phyloP scores from a whole-genome alignment of 495 filamentous ascomycete species.

The Margaritispora aquatica region DNA sequence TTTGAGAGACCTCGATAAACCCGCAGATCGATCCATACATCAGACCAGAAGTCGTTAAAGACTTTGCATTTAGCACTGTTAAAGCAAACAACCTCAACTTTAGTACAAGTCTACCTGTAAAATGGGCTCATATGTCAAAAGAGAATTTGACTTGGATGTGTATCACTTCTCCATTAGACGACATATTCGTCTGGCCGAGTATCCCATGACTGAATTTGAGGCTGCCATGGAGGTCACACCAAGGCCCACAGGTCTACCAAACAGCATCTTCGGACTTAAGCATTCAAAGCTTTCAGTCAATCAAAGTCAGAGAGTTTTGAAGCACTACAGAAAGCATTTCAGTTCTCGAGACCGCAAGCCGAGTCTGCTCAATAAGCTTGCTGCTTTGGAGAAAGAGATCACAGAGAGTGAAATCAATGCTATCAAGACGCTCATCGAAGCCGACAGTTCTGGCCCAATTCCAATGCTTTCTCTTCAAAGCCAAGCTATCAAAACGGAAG shows the following conservation, averaged over 20 bases:
- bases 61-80: no score
- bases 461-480: neutral
- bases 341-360: neutral
- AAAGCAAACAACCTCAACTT: no score
- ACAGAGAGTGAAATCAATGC: neutral
- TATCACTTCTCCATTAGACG: no score
- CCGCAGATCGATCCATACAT: no score
- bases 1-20: no score
- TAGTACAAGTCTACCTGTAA: no score
- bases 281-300: neutral
- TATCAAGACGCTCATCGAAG: neutral
- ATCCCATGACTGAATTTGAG: no score
- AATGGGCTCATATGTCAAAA: no score
- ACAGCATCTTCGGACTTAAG: neutral
- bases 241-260: neutral
- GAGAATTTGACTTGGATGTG: no score
- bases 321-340: neutral
- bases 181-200: no score
- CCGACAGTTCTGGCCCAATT: neutral
- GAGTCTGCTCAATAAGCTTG: neutral
- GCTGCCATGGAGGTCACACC: neutral
- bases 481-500: neutral
- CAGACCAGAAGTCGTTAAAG: no score
- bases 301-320: neutral
- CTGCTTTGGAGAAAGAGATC: neutral